Percentiles rank a stretch among this genome's conserved stretches.
Conservation (phyloP, 495 filamentous ascomycete genomes). For the Bombardia bombarda region DNA sequence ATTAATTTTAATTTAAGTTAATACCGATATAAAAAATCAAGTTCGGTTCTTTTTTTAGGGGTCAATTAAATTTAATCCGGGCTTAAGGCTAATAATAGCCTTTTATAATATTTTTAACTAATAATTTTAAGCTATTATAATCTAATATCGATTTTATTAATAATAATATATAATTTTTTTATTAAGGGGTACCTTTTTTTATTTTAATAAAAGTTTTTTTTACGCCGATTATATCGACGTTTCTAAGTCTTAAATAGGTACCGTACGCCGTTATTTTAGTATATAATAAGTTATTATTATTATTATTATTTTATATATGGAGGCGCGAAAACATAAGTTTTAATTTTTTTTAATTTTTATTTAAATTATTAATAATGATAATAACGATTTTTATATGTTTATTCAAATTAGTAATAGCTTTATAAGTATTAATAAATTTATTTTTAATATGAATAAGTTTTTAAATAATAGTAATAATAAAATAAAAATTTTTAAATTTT, state of each 20-base stretch:
- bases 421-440: background rate
- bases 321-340: background rate
- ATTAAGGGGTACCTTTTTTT: background rate
- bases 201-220: background rate
- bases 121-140: background rate
- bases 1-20: background rate
- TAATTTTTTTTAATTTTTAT: background rate
- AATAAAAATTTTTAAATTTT: background rate
- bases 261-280: background rate
- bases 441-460: background rate
- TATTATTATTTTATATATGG: background rate
- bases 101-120: background rate
- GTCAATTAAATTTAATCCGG: background rate
- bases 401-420: background rate
- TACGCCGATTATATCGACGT: background rate
- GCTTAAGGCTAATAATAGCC: background rate
- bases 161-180: background rate
- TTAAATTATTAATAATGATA: background rate
- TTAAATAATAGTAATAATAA: background rate
- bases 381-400: background rate
- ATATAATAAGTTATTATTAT: background rate
- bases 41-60: too few relatives aligned
- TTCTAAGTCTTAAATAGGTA: background rate
- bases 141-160: background rate
- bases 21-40: too few relatives aligned